Base-by-base conservation (phyloP, 164 flowering plant genomes). In the Liriodendron chinense region DNA sequence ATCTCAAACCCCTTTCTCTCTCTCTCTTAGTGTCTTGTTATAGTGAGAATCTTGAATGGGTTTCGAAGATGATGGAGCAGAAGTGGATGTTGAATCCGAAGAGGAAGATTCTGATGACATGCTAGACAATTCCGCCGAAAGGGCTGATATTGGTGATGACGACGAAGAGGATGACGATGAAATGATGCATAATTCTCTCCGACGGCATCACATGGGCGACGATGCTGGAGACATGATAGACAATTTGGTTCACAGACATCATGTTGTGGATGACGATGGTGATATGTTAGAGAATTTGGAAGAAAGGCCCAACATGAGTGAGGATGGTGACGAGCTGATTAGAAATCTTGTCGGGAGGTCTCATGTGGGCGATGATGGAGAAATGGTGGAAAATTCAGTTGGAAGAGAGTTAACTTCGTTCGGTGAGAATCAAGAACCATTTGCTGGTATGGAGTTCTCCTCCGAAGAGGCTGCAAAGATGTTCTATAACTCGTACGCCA, bases 381-480 rank as follows among this genome's bases (percentile, higher is more conserved):
- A 23, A n/a, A 69, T 18, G 6, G 62, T 69, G 14, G 82, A 69
- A 56, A 63, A 69, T 69, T 75, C 73, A 57, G 72, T 62, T 62
- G 72, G 72, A 66, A 73, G 62, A 14, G 73, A n/a, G n/a, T 25
- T 2, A 9, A 48, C 48, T 28, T 10, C 74, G n/a, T 61, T 12
- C 18, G 47, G 49, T 50, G 66, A 70, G 65, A 72, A 65, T 62
- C 48, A 48, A 47, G 63, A 68, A 20, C 65, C 73, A 6, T 71
- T 21, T 23, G 34, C 50, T 21, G 73, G 73, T 1, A 71, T 71
- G 73, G 64, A 50, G 64, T 71, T 71, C 23, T 64, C 50, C n/a
- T 71, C 73, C 1, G 73, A 71, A 50, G 73, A 71, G 64, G 75
- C 79, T 26, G 79, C 75, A 20, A 68, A 66, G 43, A 43, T n/a